Percentiles rank a stretch among this genome's conserved stretches.
Conservation (phyloP, 805 yeast species). For the Pichia sporocuriosa region DNA sequence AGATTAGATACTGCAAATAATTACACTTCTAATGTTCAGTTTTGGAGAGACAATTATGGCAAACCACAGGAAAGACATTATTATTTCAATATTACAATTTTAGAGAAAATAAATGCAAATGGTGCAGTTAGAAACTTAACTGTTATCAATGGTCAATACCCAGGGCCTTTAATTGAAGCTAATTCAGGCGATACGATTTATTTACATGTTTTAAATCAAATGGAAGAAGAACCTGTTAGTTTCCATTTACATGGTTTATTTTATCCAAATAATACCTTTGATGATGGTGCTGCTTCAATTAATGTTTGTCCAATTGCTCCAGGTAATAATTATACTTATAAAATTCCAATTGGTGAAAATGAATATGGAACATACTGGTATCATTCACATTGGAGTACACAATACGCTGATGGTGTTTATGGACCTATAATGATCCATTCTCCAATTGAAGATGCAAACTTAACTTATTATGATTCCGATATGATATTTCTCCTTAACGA, state of each 20-base stretch:
- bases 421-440: slow-evolving; percentile 21
- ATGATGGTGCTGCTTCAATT: slow-evolving; percentile 20
- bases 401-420: slow-evolving; percentile 22
- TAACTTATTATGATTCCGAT: slow-evolving; percentile 42
- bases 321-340: slow-evolving; percentile 16
- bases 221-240: slow-evolving; percentile 15
- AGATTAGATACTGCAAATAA: slow-evolving; percentile 13
- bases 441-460: slow-evolving; percentile 13
- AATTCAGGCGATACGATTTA: slow-evolving; percentile 18
- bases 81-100: slow-evolving; percentile 10
- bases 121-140: slow-evolving; percentile 15
- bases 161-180: slow-evolving; percentile 21
- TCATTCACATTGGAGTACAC: slow-evolving; percentile 22
- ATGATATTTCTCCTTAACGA: slow-evolving; percentile 37
- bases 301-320: slow-evolving; percentile 19
- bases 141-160: slow-evolving; percentile 19
- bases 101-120: slow-evolving; percentile 8
- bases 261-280: slow-evolving; percentile 16
- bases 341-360: slow-evolving; percentile 13
- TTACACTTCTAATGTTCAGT: slow-evolving; percentile 11
- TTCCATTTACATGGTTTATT: slow-evolving; percentile 22
- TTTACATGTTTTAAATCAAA: slow-evolving; percentile 15
- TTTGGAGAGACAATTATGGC: slow-evolving; percentile 12
- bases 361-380: slow-evolving; percentile 24
- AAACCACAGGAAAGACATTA: slow-evolving; percentile 12